Conservation (phyloP, 371 early-diverging fungal genomes). For the Zancudomyces culisetae region DNA sequence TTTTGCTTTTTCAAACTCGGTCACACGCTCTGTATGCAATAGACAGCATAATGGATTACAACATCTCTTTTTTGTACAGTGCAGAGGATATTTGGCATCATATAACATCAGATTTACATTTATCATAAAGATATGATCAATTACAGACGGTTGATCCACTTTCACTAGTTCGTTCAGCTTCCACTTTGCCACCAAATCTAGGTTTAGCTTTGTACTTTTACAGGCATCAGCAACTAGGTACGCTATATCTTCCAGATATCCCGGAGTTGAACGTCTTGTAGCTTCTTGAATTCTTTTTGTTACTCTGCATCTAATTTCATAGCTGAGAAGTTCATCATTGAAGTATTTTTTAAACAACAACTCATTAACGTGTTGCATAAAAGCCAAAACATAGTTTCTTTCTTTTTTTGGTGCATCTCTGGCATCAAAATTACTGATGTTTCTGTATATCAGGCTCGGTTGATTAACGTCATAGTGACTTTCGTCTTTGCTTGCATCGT, state of each 20-base stretch:
- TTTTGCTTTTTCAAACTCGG: constrained; percentile 22
- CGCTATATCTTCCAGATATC: constrained; percentile 13
- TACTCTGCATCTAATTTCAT: constrained; percentile 15
- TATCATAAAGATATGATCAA: constrained; percentile 21
- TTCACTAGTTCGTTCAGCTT: constrained; percentile 18
- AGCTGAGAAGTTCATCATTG: constrained; percentile 20
- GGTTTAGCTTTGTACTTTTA: constrained; percentile 21
- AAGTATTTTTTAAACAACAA: constrained; percentile 23
- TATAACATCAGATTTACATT: constrained; percentile 23
- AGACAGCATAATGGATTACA: constrained; percentile 23
- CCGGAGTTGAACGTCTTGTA: constrained; percentile 12
- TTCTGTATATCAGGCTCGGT: not conserved
- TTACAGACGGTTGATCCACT: constrained; percentile 12
- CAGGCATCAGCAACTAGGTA: constrained; percentile 16
- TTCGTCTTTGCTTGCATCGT: not conserved
- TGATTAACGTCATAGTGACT: not conserved
- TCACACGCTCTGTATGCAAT: constrained; percentile 17
- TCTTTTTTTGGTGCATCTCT: not conserved
- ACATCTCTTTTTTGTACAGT: constrained; percentile 16
- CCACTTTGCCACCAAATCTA: constrained; percentile 25
- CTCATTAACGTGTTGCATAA: constrained; percentile 17
- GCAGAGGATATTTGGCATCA: constrained; percentile 12
- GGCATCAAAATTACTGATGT: not conserved
- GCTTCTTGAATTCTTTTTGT: constrained; percentile 19
- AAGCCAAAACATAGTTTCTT: not conserved